Conservation (phyloP, 1,284 basidiomycete genomes). For the Rhodotorula sp. region DNA sequence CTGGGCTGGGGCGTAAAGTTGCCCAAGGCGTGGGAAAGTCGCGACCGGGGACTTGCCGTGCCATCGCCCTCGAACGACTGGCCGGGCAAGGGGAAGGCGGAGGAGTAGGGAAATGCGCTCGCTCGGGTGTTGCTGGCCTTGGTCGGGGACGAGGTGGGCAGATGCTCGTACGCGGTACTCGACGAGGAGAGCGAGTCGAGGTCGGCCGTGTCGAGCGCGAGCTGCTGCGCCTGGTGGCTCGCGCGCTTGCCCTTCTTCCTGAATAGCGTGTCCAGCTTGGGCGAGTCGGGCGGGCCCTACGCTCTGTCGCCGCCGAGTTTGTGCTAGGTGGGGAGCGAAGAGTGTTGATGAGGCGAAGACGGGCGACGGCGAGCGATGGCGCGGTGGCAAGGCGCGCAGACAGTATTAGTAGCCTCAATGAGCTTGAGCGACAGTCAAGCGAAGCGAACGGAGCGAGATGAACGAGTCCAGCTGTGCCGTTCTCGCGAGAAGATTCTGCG, state of each 20-base stretch:
- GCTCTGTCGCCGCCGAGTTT: no score
- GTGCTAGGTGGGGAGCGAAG: no score
- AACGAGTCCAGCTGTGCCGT: no score
- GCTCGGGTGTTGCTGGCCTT: conserved; percentile 1
- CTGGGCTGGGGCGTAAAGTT: conserved; percentile 8
- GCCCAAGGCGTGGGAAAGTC: conserved; percentile 24
- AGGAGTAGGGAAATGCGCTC: conserved; percentile 27
- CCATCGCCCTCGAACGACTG: conserved; percentile 2
- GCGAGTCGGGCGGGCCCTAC: not conserved
- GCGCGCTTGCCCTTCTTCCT: conserved; percentile 25
- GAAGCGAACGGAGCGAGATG: no score
- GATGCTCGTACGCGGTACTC: conserved; percentile 26
- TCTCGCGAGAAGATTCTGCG: no score
- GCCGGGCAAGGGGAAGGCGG: conserved; percentile 21
- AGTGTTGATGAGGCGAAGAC: no score
- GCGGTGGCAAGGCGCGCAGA: no score
- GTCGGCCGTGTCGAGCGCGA: conserved; percentile 11
- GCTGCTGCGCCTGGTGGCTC: not conserved
- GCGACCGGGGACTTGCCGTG: conserved; percentile 2
- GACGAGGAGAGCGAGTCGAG: conserved; percentile 18
- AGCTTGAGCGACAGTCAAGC: no score
- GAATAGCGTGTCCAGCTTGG: conserved; percentile 30
- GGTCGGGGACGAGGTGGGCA: conserved; percentile 28
- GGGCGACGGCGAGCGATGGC: no score
- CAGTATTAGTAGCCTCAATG: no score